Conservation (phyloP, 208 protist genomes). For the Phytomonas sp. region DNA sequence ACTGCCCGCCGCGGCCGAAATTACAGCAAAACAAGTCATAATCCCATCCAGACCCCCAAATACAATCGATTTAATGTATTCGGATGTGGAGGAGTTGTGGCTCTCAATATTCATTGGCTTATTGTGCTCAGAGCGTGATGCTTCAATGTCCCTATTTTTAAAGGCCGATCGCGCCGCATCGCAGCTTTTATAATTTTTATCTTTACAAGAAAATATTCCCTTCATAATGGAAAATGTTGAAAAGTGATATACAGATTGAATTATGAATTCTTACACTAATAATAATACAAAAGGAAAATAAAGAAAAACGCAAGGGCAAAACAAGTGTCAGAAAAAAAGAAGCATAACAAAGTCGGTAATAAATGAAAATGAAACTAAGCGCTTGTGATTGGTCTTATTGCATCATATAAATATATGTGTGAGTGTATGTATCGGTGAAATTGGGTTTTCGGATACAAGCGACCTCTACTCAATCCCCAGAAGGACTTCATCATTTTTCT, state of each 20-base stretch:
- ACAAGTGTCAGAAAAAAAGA: constrained; percentile 3
- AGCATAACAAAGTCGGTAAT: not conserved
- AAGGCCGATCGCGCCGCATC: constrained; percentile 55
- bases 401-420: constrained; percentile 5
- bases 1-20: constrained; percentile 84
- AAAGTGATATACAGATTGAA: constrained; percentile 4
- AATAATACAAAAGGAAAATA: constrained; percentile 11
- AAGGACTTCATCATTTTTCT: constrained; percentile 53
- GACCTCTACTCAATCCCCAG: constrained; percentile 35
- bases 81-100: constrained; percentile 78
- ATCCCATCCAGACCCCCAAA: constrained; percentile 95
- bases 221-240: constrained; percentile 8
- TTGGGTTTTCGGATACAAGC: not conserved
- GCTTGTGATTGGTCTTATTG: not conserved
- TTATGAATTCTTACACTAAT: constrained; percentile 6
- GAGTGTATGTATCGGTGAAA: constrained; percentile 4
- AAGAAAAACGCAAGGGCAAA: not conserved
- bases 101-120: constrained; percentile 69
- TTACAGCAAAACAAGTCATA: constrained; percentile 93
- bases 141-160: constrained; percentile 54
- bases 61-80: constrained; percentile 92
- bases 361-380: constrained; percentile 3
- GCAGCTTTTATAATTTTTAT: constrained; percentile 62
- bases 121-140: constrained; percentile 66
- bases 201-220: constrained; percentile 14